Percentiles rank a stretch among this genome's conserved stretches.
Evolutionary conservation across 148 eudicot genomes (phyloP).

Genomic region (Silene conica): DNA sequence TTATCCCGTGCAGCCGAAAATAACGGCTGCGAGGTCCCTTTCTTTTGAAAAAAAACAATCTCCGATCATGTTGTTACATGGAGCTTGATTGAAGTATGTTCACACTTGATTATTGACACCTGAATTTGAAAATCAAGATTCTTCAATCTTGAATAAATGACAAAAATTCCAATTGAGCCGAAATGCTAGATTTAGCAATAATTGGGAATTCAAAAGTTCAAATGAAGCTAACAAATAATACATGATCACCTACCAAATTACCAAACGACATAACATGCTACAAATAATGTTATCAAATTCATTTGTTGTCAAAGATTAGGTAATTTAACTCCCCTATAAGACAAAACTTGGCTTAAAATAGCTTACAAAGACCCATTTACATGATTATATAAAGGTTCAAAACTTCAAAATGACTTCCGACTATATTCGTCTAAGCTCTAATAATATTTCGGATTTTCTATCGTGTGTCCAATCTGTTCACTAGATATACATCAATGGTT

Average conservation of each 20-base stretch:
- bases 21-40: no score
- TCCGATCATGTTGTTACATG: no score
- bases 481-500: no score
- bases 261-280: conserved; percentile 5
- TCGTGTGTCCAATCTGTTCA: no score
- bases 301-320: conserved; percentile 17
- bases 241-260: neutral
- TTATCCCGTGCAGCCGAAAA: no score
- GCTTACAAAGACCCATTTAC: neutral
- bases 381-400: conserved; percentile 12
- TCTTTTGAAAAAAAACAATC: no score
- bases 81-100: no score
- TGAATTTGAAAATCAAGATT: neutral
- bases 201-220: conserved; percentile 1
- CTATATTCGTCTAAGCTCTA: neutral
- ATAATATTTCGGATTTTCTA: neutral
- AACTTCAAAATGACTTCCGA: neutral
- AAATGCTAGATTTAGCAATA: neutral
- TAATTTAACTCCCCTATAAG: conserved; percentile 13
- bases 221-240: neutral
- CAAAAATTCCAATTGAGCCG: neutral
- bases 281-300: neutral
- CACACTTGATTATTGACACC: no score
- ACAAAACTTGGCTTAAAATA: conserved; percentile 7
- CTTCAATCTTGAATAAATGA: neutral